Percentiles rank a stretch among this genome's conserved stretches.
phyloP scores from a whole-genome alignment of 2,329 filamentous ascomycete genomes.

The Immersiporthe knoxdaviesiana region DNA sequence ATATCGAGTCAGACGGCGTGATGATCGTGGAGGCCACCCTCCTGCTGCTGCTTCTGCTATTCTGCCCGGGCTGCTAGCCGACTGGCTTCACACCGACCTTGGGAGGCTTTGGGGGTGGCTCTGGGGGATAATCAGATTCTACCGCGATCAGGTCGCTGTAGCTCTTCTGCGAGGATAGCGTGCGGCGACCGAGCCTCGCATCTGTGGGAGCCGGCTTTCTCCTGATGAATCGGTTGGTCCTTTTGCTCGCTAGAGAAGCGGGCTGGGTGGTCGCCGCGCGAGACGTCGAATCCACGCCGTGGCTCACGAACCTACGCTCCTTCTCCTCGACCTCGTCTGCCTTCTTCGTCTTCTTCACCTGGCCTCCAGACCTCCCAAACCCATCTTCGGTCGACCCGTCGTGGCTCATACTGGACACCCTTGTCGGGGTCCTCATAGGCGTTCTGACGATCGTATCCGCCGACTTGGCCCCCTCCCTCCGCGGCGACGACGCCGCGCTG shows the following conservation, averaged over 20 bases:
- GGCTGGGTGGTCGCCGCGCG: not conserved
- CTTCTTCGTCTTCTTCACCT: too few species aligned
- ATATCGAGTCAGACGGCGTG: conserved; percentile 25
- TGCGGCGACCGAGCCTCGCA: not conserved
- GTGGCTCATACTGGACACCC: conserved; percentile 4
- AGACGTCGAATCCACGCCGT: not conserved
- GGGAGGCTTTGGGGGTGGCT: conserved; percentile 36
- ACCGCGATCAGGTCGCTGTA: conserved; percentile 46
- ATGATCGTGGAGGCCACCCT: not conserved
- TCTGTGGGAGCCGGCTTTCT: conserved; percentile 7
- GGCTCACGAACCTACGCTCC: not conserved
- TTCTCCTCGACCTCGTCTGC: not conserved
- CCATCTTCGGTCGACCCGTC: conserved; percentile 1
- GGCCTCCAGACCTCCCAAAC: not conserved
- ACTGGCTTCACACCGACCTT: conserved; percentile 35
- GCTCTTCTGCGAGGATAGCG: conserved; percentile 31
- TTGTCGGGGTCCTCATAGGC: conserved; percentile 16
- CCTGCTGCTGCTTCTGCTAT: not conserved
- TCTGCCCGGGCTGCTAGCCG: conserved; percentile 20
- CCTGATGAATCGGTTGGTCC: not conserved
- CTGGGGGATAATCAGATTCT: conserved; percentile 37
- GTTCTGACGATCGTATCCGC: conserved; percentile 25
- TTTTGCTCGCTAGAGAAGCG: not conserved
- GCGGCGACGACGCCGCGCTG: conserved; percentile 34
- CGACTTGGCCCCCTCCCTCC: conserved; percentile 28